Evolutionary conservation across 1,284 basidiomycete genomes (phyloP).

Genomic region (Pholiota adiposa): DNA sequence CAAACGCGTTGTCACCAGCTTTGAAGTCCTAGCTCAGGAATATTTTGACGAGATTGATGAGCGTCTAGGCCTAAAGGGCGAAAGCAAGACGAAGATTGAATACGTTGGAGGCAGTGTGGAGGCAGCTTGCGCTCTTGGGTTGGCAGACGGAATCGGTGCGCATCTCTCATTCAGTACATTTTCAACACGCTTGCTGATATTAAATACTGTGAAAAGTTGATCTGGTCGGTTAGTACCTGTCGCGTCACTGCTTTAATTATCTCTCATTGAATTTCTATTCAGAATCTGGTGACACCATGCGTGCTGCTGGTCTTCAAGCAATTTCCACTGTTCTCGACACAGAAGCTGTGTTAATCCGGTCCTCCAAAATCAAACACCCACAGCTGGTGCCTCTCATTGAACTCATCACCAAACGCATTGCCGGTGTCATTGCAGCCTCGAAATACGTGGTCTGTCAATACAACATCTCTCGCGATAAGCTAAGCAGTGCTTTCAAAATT

Average conservation of each 20-base stretch:
- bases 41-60: constrained; percentile 84
- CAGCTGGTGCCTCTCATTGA: constrained; percentile 75
- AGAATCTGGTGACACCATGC: constrained; percentile 99
- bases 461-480: constrained; percentile 76
- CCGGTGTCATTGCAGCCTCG: constrained; percentile 90
- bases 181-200: constrained; percentile 12
- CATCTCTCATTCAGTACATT: constrained; percentile 14
- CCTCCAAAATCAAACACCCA: constrained; percentile 70
- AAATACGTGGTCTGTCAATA: constrained; percentile 93
- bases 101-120: constrained; percentile 98
- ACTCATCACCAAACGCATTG: constrained; percentile 86
- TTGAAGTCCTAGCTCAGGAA: constrained; percentile 83
- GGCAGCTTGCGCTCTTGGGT: constrained; percentile 94
- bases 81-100: constrained; percentile 79
- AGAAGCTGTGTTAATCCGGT: constrained; percentile 94
- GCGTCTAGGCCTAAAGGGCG: constrained; percentile 50
- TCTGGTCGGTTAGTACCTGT: constrained; percentile 75
- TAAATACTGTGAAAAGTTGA: constrained; percentile 63
- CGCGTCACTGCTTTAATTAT: background rate
- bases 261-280: constrained; percentile 14
- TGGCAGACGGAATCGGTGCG: constrained; percentile 96
- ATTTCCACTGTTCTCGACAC: constrained; percentile 89
- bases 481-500: constrained; percentile 69
- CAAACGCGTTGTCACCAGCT: constrained; percentile 93
- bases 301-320: constrained; percentile 93